Evolutionary conservation across 2,329 filamentous ascomycete genomes (phyloP), one percentile per base, ranked within the genome.

Genomic region (Trematosphaeria pertusa): DNA sequence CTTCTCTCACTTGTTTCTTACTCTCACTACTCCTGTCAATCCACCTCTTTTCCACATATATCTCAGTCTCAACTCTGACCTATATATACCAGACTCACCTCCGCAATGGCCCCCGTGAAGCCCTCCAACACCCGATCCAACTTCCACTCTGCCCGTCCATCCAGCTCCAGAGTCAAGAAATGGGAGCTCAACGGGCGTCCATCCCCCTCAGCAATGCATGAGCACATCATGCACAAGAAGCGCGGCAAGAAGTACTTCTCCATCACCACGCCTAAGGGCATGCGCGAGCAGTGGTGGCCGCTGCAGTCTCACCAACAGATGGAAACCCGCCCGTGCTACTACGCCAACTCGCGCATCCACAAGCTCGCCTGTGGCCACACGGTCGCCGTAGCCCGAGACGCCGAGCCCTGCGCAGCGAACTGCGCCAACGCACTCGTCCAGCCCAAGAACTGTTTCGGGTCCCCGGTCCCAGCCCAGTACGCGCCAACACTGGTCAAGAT

Each of bases 301-400:
- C 43, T 52, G 11, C 22, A 22, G 2, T 12, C 21, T 2, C 32
- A 44, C 24, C 20, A 10, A 11, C 9, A 57, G 10, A 55, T 46
- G 48, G 54, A 58, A 22, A 50, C 46, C 3, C 51, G 54, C 8
- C 35, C 52, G 2, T 58, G 54, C 41, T 39, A 45, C 41, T 34
- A 32, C 18, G 12, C 36, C 22, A 20, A 19, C 5, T 55, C 49
- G 12, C 43, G 52, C 8, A 43, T 52, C 35, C 55, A 58, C 50
- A 36, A 15, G 3, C 47, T 58, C 1, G 18, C 24, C 9, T 58
- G 55, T 30, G 55, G 55, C 1, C 55, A 58, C 42, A 31, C 19
- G 3, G 37, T 58, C 18, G 48, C 48, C n/a, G 38, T 54, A 3
- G 21, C 28, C 11, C 33, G 40, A 0, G 34, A 51, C 10, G 46